Evolutionary conservation across 352 stramenopile species (phyloP), one percentile per base, ranked within the genome.

Genomic region (Phytophthora idaei): DNA sequence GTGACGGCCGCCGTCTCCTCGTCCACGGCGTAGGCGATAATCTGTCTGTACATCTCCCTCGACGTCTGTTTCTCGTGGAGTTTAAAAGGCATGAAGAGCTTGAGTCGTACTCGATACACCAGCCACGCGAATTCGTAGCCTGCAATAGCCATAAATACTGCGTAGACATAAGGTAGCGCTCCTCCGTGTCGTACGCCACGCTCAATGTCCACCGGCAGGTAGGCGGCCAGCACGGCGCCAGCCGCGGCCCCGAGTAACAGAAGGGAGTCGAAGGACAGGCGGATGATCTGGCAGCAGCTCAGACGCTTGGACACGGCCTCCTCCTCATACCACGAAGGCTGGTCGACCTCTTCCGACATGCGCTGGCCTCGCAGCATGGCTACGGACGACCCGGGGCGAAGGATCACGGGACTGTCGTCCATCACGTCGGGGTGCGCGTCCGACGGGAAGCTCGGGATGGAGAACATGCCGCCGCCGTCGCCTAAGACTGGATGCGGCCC

Each of bases 21-120:
- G 15, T 90, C 76, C 28, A 88, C 80, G 21, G 78, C 82, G 59
- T 89, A 90, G 27, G 68, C 76, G 63, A 90, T 90, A 61, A 90
- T 90, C 71, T 88, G 82, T 31, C 61, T 64, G 64, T 90, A 90
- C 52, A 90, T 77, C 27, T 90, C 82, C 10, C 78, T 69, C 17
- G 76, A 88, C 28, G 82, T 90, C 62, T 88, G 80, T 37, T 89
- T 90, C 60, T 89, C 74, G 54, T 89, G 70, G 51, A 90, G 65
- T 67, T 89, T 87, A 61, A 90, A 85, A 0, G 82, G 82, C 62
- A 90, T 67, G 32, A 80, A 89, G 21, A 89, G 59, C 15, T 80
- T 76, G 12, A 88, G 52, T 0, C 76, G 70, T 17, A 87, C 76
- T 14, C 80, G 76, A 58, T 90, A 90, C 6, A 74, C 74, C 39